Conservation (phyloP, 805 yeast genomes). For the Wickerhamiella siamensis region DNA sequence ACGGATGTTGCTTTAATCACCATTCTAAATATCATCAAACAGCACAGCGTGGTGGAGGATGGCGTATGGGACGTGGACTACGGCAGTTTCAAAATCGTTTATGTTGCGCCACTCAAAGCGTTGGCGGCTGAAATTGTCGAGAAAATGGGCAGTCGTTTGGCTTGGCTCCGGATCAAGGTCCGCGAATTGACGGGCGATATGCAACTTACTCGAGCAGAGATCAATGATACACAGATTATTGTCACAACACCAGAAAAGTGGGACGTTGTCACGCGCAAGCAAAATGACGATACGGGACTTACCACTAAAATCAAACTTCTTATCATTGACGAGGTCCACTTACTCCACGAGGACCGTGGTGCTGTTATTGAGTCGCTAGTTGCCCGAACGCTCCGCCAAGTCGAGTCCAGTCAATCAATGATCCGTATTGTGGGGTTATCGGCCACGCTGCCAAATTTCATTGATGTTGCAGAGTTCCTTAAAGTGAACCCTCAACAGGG, state of each 20-base stretch:
- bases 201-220: conserved; percentile 76
- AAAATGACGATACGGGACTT: conserved; percentile 74
- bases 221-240: conserved; percentile 66
- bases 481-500: conserved; percentile 79
- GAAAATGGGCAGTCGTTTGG: conserved; percentile 60
- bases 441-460: conserved; percentile 82
- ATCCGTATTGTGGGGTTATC: conserved; percentile 87
- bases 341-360: conserved; percentile 94
- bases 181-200: conserved; percentile 89
- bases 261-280: conserved; percentile 94
- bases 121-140: conserved; percentile 94
- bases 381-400: conserved; percentile 87
- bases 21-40: conserved; percentile 64
- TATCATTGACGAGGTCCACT: conserved; percentile 92
- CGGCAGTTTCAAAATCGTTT: conserved; percentile 78
- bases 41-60: conserved; percentile 33
- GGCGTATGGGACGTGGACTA: conserved; percentile 49
- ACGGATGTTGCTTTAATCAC: conserved; percentile 83
- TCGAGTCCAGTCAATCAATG: conserved; percentile 86
- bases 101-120: conserved; percentile 88
- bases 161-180: conserved; percentile 77
- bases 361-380: conserved; percentile 92
- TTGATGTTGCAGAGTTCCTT: conserved; percentile 88
- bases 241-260: conserved; percentile 95
- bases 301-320: conserved; percentile 71